Evolutionary conservation across 495 filamentous ascomycete genomes (phyloP).

Genomic region (Aspergillus coremiiformis): DNA sequence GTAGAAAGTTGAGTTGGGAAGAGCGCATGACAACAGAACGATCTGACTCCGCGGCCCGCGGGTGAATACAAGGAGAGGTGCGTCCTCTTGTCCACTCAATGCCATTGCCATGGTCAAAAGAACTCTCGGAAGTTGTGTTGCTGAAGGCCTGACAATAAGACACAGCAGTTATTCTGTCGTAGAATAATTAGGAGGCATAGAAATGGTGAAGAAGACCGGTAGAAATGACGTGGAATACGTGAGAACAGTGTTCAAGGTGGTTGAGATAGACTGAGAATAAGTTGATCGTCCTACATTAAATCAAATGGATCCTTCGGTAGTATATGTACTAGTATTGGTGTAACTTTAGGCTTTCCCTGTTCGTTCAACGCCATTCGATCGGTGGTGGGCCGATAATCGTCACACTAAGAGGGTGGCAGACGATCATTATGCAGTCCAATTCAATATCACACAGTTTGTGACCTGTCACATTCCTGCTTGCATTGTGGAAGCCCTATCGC

Average conservation of each 20-base stretch:
- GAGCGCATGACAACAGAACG: conserved; percentile 17
- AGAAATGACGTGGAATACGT: not conserved
- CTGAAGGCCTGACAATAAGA: not conserved
- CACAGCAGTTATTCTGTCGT: not conserved
- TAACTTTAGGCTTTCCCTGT: not conserved
- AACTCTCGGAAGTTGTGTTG: not conserved
- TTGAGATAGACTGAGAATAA: not conserved
- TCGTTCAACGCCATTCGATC: not conserved
- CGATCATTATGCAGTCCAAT: not conserved
- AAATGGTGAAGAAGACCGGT: not conserved
- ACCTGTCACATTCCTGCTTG: not conserved
- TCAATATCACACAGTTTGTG: not conserved
- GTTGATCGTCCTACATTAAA: too few relatives aligned
- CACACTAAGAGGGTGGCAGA: not conserved
- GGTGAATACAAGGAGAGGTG: not conserved
- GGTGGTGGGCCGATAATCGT: not conserved
- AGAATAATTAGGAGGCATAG: not conserved
- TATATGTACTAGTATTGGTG: too few relatives aligned
- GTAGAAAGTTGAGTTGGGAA: conserved; percentile 16
- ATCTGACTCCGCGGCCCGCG: conserved; percentile 3
- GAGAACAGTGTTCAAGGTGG: not conserved
- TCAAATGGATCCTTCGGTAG: too few relatives aligned
- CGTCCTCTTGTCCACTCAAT: not conserved
- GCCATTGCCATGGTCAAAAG: not conserved
- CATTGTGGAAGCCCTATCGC: not conserved